Conservation (phyloP, 495 filamentous ascomycete genomes). For the Talaromyces trachyspermus region DNA sequence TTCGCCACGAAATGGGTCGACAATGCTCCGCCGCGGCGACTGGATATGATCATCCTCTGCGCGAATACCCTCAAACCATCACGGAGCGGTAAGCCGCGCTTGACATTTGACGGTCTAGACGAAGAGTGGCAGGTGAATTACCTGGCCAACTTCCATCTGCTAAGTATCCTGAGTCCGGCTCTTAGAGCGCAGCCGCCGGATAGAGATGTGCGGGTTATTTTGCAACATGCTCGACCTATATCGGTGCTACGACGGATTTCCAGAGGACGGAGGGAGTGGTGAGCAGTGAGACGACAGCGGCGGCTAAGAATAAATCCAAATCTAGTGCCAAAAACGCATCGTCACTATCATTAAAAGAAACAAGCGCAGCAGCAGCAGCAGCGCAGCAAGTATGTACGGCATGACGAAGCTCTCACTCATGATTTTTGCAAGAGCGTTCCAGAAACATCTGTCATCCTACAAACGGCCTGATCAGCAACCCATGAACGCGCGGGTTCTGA, state of each 20-base stretch:
- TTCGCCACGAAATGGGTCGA: conserved; percentile 99
- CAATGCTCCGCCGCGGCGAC: conserved; percentile 80
- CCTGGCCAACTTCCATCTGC: conserved; percentile 87
- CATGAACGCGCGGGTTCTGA: conserved; percentile 68
- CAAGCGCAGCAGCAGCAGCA: background rate
- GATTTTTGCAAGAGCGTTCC: conserved; percentile 78
- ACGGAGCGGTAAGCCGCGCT: conserved; percentile 39
- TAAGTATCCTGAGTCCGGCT: conserved; percentile 83
- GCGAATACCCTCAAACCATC: conserved; percentile 64
- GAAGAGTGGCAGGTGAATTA: conserved; percentile 91
- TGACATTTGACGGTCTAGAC: conserved; percentile 75
- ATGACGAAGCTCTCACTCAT: conserved; percentile 86
- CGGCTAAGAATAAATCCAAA: conserved; percentile 10
- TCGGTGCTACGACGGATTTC: conserved; percentile 57
- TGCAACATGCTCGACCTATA: conserved; percentile 79
- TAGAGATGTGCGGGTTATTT: conserved; percentile 87
- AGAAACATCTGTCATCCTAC: conserved; percentile 78
- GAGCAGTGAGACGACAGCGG: conserved; percentile 18
- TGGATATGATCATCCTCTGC: conserved; percentile 89
- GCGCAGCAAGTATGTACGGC: conserved; percentile 55
- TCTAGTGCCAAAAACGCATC: too few relatives aligned
- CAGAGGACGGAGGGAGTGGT: conserved; percentile 29
- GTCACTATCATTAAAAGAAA: background rate
- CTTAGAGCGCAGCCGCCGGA: conserved; percentile 86
- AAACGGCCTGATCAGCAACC: conserved; percentile 74